A percentile compares a stretch with the other conserved stretches of the same genome.
These are phyloP conservation scores for Heterobasidion irregulare DNA, from an alignment of 1,284 basidiomycete genomes.

Conservation along the genomic window DNA sequence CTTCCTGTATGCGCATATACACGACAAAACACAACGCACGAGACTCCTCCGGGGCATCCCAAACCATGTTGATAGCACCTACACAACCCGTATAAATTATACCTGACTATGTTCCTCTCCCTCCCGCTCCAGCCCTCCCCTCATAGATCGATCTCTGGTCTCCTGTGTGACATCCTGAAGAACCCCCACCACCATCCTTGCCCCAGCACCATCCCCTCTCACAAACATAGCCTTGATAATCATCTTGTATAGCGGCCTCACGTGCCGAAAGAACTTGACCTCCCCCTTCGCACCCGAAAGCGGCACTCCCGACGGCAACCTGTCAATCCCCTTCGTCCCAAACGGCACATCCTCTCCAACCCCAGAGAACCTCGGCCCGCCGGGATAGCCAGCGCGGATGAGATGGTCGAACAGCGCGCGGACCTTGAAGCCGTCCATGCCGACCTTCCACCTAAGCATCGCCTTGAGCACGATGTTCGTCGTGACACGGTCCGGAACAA, in stretches of 20 bases:
- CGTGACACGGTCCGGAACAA: constrained; percentile 54
- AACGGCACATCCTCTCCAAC: constrained; percentile 31
- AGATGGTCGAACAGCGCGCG: constrained; percentile 54
- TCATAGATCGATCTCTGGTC: background rate
- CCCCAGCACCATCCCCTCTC: constrained; percentile 43
- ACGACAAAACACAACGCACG: too few relatives aligned
- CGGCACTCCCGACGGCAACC: background rate
- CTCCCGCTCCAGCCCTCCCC: too few relatives aligned
- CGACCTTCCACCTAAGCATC: constrained; percentile 37
- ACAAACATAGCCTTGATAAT: constrained; percentile 56
- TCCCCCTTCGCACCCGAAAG: constrained; percentile 18
- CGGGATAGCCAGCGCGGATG: constrained; percentile 47
- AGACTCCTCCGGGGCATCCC: too few relatives aligned
- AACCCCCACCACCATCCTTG: constrained; percentile 44
- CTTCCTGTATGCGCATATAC: too few relatives aligned
- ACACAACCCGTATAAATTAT: too few relatives aligned
- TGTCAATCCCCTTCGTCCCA: constrained; percentile 16
- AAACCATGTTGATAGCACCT: too few relatives aligned
- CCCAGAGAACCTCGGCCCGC: constrained; percentile 14
- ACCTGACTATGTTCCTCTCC: too few relatives aligned
- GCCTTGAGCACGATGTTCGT: constrained; percentile 55
- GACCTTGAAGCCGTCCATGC: constrained; percentile 32
- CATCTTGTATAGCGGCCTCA: constrained; percentile 59
- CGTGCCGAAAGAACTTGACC: constrained; percentile 47
- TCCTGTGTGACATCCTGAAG: constrained; percentile 34